Percentiles rank a stretch among this genome's conserved stretches.
Conservation (phyloP, 2,329 filamentous ascomycete genomes). For the Neurospora sp. region DNA sequence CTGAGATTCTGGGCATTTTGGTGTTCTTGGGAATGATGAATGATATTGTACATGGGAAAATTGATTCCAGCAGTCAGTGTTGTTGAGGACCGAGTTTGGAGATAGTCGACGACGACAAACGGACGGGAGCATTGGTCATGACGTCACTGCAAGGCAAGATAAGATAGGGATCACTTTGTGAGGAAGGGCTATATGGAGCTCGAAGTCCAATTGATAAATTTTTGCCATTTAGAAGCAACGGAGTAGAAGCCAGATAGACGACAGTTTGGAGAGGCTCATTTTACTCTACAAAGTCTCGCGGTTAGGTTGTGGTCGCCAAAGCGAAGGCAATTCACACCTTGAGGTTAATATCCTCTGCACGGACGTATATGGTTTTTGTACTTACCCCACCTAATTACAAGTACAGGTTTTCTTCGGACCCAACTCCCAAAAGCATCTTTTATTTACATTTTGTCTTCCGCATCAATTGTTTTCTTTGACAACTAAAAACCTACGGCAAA, state of each 20-base stretch:
- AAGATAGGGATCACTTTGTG: neutral
- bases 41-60: neutral
- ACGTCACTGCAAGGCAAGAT: neutral
- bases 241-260: too few relatives aligned
- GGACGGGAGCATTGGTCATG: neutral
- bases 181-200: neutral
- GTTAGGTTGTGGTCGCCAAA: too few relatives aligned
- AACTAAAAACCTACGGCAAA: too few relatives aligned
- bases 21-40: neutral
- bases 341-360: too few relatives aligned
- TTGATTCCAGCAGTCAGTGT: neutral
- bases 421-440: neutral
- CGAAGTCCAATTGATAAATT: neutral
- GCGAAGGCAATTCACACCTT: too few relatives aligned
- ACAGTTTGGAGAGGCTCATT: too few relatives aligned
- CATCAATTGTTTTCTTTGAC: neutral
- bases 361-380: too few relatives aligned
- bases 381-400: too few relatives aligned
- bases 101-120: neutral
- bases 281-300: too few relatives aligned
- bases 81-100: neutral
- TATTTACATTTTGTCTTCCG: neutral
- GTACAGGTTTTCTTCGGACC: too few relatives aligned
- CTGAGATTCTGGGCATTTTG: conserved; percentile 15
- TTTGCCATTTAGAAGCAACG: too few relatives aligned